Conservation (phyloP, 2,329 filamentous ascomycete species). For the Dendryphion nanum region DNA sequence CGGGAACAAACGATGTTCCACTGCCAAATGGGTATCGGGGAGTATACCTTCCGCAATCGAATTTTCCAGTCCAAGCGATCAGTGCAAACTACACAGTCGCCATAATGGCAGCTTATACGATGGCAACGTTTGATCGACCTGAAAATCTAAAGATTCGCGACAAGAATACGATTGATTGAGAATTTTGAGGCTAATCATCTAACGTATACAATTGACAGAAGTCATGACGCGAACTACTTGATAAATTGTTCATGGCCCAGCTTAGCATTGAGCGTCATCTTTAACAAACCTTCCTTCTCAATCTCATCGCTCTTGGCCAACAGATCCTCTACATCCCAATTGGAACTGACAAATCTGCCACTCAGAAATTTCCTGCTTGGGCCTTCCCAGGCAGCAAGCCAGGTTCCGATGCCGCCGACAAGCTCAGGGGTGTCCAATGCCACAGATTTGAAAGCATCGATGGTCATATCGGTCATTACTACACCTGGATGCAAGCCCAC, state of each 20-base stretch:
- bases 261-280: slow-evolving; percentile 12
- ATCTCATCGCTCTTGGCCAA: slow-evolving; percentile 17
- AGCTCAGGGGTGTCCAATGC: slow-evolving; percentile 25
- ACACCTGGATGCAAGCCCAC: background rate
- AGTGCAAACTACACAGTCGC: too few species aligned
- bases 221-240: too few species aligned
- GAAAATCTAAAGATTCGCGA: too few species aligned
- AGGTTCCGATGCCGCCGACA: slow-evolving; percentile 25
- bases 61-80: too few species aligned
- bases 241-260: slow-evolving; percentile 15
- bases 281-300: slow-evolving; percentile 12
- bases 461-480: slow-evolving; percentile 9
- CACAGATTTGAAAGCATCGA: slow-evolving; percentile 10
- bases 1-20: too few species aligned
- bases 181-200: too few species aligned
- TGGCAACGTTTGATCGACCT: too few species aligned
- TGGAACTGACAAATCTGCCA: slow-evolving; percentile 22
- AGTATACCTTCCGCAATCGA: too few species aligned
- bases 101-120: too few species aligned
- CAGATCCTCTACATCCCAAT: slow-evolving; percentile 35
- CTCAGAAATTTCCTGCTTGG: slow-evolving; percentile 26
- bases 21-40: too few species aligned
- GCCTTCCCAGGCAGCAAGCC: slow-evolving; percentile 22
- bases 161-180: too few species aligned
- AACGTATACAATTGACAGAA: too few species aligned